Evolutionary conservation across 768 basidiomycete genomes (phyloP).

Genomic region (Porphyrellus cyaneotinctus): DNA sequence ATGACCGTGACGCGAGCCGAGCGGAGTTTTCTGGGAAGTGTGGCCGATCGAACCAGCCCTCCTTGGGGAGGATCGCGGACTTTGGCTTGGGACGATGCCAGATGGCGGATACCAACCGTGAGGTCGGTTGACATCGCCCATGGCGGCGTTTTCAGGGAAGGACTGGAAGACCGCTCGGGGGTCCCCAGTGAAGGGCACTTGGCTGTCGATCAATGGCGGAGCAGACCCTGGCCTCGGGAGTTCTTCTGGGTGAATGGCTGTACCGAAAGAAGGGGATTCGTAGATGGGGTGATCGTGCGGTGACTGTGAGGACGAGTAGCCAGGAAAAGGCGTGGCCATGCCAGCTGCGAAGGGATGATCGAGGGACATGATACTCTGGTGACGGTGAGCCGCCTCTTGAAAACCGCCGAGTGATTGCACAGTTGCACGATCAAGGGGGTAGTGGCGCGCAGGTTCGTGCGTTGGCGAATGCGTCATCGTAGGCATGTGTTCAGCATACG

Average conservation of each 20-base stretch:
- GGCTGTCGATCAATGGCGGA: constrained; percentile 27
- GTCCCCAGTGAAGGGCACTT: constrained; percentile 28
- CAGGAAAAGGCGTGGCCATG: constrained; percentile 28
- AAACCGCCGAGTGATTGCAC: constrained; percentile 18
- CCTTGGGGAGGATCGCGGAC: constrained; percentile 32
- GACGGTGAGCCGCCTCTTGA: constrained; percentile 16
- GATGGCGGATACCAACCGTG: constrained; percentile 22
- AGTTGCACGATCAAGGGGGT: constrained; percentile 14
- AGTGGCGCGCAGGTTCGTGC: constrained; percentile 11
- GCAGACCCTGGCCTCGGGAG: constrained; percentile 28
- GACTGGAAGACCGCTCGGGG: constrained; percentile 21
- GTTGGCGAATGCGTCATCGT: constrained; percentile 13
- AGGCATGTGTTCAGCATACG: constrained; percentile 11
- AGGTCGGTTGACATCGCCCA: constrained; percentile 15
- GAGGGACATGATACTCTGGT: constrained; percentile 17
- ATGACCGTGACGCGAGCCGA: constrained; percentile 28
- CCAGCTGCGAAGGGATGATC: constrained; percentile 23
- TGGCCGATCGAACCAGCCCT: constrained; percentile 32
- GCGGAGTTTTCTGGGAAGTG: constrained; percentile 28
- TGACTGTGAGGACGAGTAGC: constrained; percentile 30
- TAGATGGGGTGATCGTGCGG: constrained; percentile 27
- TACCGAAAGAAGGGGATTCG: constrained; percentile 25
- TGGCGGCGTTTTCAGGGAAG: constrained; percentile 10
- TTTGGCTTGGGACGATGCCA: constrained; percentile 20
- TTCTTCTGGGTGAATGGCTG: constrained; percentile 21